Percentiles rank a stretch among this genome's conserved stretches.
phyloP scores from a whole-genome alignment of 208 protist species.

The Crithidia acanthocephali region DNA sequence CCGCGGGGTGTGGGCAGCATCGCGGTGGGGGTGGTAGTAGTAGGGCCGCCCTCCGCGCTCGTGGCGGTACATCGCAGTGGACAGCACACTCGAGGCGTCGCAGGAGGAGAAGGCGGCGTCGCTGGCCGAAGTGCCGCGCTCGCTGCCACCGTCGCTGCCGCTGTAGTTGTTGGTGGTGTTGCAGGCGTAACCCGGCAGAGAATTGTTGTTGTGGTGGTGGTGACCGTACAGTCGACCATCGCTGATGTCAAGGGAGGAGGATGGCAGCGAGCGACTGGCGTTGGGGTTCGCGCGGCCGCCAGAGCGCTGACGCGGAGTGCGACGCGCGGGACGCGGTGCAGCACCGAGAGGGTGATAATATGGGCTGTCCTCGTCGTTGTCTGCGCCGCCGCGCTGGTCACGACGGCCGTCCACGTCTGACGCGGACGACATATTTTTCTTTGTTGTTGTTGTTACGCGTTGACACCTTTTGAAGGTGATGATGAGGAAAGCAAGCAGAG shows the following conservation, averaged over 20 bases:
- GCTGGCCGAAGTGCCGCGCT: neutral
- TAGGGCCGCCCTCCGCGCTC: neutral
- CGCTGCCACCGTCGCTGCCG: neutral
- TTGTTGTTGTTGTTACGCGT: too few relatives aligned
- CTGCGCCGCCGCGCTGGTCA: neutral
- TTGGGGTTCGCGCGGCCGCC: neutral
- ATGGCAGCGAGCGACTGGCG: neutral
- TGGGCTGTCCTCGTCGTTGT: neutral
- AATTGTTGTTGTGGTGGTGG: neutral
- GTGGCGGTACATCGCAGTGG: conserved; percentile 8
- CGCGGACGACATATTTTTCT: neutral
- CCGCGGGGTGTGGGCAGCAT: too few relatives aligned
- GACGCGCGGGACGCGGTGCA: conserved; percentile 1
- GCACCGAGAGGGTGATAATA: neutral
- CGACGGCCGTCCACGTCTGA: neutral
- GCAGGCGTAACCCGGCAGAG: neutral
- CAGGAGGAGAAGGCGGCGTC: neutral
- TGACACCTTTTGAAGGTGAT: too few relatives aligned
- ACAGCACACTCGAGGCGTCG: conserved; percentile 8
- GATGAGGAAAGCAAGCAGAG: too few relatives aligned
- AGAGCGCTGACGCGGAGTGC: conserved; percentile 1
- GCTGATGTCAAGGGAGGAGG: neutral
- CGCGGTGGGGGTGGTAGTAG: neutral
- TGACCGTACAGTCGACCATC: too few relatives aligned
- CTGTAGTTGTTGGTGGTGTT: neutral